Conservation (phyloP, 768 basidiomycete genomes). For the Chalciporus pseudorubinellus region DNA sequence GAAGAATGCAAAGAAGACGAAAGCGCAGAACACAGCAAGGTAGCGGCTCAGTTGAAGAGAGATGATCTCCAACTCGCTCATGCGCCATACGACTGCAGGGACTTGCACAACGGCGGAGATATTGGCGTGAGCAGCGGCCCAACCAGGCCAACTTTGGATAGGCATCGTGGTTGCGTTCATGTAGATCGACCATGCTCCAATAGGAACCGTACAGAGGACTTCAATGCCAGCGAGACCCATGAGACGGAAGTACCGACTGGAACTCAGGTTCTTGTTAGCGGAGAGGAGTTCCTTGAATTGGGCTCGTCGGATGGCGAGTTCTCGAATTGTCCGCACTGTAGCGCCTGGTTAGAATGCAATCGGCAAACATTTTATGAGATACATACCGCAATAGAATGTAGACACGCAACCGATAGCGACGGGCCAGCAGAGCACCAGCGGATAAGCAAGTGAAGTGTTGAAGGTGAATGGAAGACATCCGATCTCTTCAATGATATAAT, state of each 20-base stretch:
- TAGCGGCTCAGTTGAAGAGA: constrained; percentile 46
- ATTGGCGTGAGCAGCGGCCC: constrained; percentile 39
- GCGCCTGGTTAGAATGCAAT: constrained; percentile 1
- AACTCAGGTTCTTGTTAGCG: constrained; percentile 41
- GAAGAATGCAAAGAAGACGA: constrained; percentile 68
- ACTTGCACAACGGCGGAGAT: constrained; percentile 39
- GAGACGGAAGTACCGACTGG: constrained; percentile 59
- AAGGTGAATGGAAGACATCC: constrained; percentile 45
- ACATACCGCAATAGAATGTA: constrained; percentile 39
- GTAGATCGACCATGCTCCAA: constrained; percentile 37
- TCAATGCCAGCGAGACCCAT: constrained; percentile 52
- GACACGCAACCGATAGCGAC: constrained; percentile 40
- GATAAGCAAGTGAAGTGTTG: constrained; percentile 36
- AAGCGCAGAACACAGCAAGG: constrained; percentile 45
- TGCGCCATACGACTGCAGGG: constrained; percentile 44
- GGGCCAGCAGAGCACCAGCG: constrained; percentile 39
- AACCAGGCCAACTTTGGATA: constrained; percentile 42
- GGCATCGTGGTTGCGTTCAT: constrained; percentile 28
- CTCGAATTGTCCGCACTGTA: constrained; percentile 31
- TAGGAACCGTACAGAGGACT: constrained; percentile 38
- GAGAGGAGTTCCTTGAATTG: constrained; percentile 40
- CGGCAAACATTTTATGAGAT: too few species aligned
- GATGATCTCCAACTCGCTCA: constrained; percentile 6
- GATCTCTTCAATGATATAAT: constrained; percentile 45
- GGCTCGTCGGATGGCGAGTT: constrained; percentile 29